A percentile compares a stretch with the other conserved stretches of the same genome.
phyloP scores from a whole-genome alignment of 164 flowering plant genomes.

The Vitis rupestris region DNA sequence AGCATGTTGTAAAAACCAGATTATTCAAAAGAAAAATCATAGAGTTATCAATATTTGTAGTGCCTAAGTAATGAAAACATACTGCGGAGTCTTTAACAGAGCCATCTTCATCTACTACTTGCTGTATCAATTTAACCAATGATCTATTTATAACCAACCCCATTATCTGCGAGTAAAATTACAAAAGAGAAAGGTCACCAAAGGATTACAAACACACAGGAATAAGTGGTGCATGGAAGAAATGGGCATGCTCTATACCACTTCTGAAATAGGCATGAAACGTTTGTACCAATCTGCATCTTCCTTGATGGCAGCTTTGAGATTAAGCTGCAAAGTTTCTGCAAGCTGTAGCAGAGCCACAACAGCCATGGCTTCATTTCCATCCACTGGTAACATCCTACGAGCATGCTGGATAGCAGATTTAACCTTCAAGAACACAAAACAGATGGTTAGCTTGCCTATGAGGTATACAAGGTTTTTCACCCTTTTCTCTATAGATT shows the following conservation, averaged over 20 bases:
- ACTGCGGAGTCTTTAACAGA: slow-evolving; percentile 89
- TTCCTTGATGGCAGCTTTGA: slow-evolving; percentile 66
- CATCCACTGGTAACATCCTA: slow-evolving; percentile 50
- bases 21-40: background rate
- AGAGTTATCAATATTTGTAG: background rate
- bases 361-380: slow-evolving; percentile 71
- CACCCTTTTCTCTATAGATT: background rate
- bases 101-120: slow-evolving; percentile 80
- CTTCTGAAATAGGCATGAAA: slow-evolving; percentile 76
- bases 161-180: slow-evolving; percentile 47
- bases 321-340: slow-evolving; percentile 54
- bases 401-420: slow-evolving; percentile 59
- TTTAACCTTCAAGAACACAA: slow-evolving; percentile 54
- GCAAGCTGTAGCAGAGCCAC: slow-evolving; percentile 51
- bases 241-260: slow-evolving; percentile 37
- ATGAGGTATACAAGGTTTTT: background rate
- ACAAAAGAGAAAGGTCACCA: slow-evolving; percentile 5
- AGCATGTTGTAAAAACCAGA: background rate
- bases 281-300: slow-evolving; percentile 65
- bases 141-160: slow-evolving; percentile 43
- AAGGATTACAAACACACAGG: background rate
- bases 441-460: background rate
- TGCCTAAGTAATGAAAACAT: slow-evolving; percentile 19
- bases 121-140: slow-evolving; percentile 51
- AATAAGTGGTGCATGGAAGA: background rate